Evolutionary conservation across 148 eudicot genomes (phyloP).

Genomic region (Silene conica): DNA sequence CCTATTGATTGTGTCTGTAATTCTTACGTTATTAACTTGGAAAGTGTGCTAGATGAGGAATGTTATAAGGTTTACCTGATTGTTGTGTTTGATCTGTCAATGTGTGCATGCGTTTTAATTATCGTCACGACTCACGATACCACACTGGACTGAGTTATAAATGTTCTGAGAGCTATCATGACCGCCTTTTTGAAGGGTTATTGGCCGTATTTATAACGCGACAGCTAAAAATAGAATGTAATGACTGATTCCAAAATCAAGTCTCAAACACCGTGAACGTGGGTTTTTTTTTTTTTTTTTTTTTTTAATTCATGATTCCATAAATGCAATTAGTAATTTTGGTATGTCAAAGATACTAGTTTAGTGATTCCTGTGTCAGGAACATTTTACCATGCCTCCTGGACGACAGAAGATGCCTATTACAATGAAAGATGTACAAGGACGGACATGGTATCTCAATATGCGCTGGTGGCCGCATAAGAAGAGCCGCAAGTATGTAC

Average conservation of each 20-base stretch:
- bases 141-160: too few relatives aligned
- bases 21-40: background rate
- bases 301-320: background rate
- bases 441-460: background rate
- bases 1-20: background rate
- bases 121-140: too few relatives aligned
- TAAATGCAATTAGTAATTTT: background rate
- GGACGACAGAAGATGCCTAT: background rate
- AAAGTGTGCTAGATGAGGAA: background rate
- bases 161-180: background rate
- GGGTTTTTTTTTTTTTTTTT: too few relatives aligned
- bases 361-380: conserved; percentile 8
- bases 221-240: background rate
- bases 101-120: background rate
- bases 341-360: background rate
- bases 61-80: background rate
- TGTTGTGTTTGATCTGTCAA: background rate
- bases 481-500: conserved; percentile 13
- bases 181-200: background rate
- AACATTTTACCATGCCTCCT: background rate
- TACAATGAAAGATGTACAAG: background rate
- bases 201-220: background rate
- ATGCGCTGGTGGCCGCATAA: conserved; percentile 14
- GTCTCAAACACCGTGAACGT: too few relatives aligned
- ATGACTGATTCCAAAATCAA: too few relatives aligned